phyloP scores from a whole-genome alignment of 2,329 filamentous ascomycete genomes.

The Didymellaceae sp. region DNA sequence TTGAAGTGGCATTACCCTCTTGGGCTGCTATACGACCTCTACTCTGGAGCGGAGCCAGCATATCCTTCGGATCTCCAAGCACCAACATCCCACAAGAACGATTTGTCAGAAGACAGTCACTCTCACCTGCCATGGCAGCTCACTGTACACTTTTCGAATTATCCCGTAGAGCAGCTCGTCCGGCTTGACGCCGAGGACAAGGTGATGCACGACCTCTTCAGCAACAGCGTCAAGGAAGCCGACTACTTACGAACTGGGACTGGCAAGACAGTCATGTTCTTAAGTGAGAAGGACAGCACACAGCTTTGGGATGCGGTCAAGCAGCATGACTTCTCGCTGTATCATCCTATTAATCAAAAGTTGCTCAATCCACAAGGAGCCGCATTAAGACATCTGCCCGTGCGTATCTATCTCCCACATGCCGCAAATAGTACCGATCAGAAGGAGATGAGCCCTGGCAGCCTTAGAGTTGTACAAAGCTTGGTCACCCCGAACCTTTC shows the following conservation, averaged over 20 bases:
- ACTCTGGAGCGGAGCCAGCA: conserved; percentile 63
- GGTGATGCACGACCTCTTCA: conserved; percentile 69
- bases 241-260: conserved; percentile 89
- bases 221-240: conserved; percentile 77
- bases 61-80: conserved; percentile 27
- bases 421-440: conserved; percentile 31
- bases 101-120: conserved; percentile 26
- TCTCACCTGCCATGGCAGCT: conserved; percentile 65
- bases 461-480: conserved; percentile 69
- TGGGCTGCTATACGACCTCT: conserved; percentile 73
- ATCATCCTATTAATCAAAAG: conserved; percentile 75
- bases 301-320: conserved; percentile 82
- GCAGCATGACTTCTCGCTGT: conserved; percentile 76
- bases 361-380: conserved; percentile 76
- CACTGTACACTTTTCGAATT: conserved; percentile 66
- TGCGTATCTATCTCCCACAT: conserved; percentile 80
- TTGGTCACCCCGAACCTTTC: conserved; percentile 65
- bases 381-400: conserved; percentile 77
- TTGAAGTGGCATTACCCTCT: conserved; percentile 76
- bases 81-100: conserved; percentile 21
- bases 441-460: conserved; percentile 43
- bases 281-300: conserved; percentile 83
- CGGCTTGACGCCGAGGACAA: conserved; percentile 61
- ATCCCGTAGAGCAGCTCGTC: conserved; percentile 65
- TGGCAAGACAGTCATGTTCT: conserved; percentile 86